Evolutionary conservation across 345 rosid genomes (phyloP).

Genomic region (Jatropha curcas): DNA sequence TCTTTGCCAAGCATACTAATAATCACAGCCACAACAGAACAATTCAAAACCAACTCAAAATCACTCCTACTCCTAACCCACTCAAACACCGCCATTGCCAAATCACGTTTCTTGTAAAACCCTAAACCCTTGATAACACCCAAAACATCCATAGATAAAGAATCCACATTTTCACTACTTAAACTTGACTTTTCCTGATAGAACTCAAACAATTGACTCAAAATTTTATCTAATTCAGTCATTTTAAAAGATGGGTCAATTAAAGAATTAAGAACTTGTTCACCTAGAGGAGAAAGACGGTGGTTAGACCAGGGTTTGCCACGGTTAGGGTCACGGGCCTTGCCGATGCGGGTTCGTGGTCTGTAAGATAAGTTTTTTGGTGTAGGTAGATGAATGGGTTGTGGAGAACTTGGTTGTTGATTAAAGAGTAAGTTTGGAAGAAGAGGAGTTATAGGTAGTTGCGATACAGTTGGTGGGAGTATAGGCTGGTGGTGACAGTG

Average conservation of each 20-base stretch:
- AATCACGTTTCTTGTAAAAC: constrained; percentile 58
- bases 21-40: constrained; percentile 62
- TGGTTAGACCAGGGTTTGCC: constrained; percentile 77
- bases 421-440: constrained; percentile 42
- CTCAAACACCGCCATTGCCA: constrained; percentile 68
- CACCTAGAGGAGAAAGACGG: constrained; percentile 66
- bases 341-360: constrained; percentile 62
- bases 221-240: constrained; percentile 36
- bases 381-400: constrained; percentile 10
- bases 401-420: constrained; percentile 19
- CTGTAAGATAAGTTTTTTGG: constrained; percentile 22
- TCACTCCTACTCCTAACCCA: constrained; percentile 68
- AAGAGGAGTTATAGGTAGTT: constrained; percentile 38
- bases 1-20: constrained; percentile 68
- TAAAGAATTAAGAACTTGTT: constrained; percentile 52
- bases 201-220: constrained; percentile 42
- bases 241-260: constrained; percentile 58
- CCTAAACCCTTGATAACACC: constrained; percentile 80
- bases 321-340: constrained; percentile 60
- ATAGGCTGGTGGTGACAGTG: constrained; percentile 27
- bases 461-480: constrained; percentile 27
- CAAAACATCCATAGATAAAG: constrained; percentile 48
- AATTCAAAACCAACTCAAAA: constrained; percentile 38
- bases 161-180: constrained; percentile 13
- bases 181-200: constrained; percentile 32